Percentiles rank a stretch among this genome's conserved stretches.
phyloP scores from a whole-genome alignment of 768 basidiomycete species.

The Boletus edulis region DNA sequence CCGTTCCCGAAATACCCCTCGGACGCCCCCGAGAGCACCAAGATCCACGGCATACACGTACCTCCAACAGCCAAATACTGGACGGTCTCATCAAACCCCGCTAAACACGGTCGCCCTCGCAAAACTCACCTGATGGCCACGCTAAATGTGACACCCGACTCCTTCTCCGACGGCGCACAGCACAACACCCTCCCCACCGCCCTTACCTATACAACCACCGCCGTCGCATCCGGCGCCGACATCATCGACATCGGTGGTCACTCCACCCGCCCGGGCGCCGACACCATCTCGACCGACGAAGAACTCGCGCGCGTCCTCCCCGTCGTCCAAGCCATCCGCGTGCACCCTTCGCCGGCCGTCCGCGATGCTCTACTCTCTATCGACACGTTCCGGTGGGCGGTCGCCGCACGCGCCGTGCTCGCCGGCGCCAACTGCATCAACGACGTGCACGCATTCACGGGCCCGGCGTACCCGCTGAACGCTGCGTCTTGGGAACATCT shows the following conservation, averaged over 20 bases:
- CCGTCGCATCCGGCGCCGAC: conserved; percentile 58
- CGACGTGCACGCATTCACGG: conserved; percentile 83
- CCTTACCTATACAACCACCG: conserved; percentile 46
- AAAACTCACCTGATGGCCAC: conserved; percentile 86
- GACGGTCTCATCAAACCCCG: conserved; percentile 20
- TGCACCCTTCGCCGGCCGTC: conserved; percentile 19
- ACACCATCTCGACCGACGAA: conserved; percentile 60
- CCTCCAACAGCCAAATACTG: conserved; percentile 26
- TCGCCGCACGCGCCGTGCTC: conserved; percentile 44
- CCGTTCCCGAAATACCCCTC: conserved; percentile 65
- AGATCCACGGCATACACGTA: conserved; percentile 6
- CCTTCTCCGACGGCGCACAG: background rate
- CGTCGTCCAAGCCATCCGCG: conserved; percentile 58
- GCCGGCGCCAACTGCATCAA: conserved; percentile 88
- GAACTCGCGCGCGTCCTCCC: conserved; percentile 75
- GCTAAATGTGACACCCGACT: conserved; percentile 34
- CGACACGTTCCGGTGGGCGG: conserved; percentile 27
- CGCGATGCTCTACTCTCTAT: conserved; percentile 20
- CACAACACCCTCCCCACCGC: conserved; percentile 47
- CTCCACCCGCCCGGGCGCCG: conserved; percentile 84
- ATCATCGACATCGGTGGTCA: conserved; percentile 94
- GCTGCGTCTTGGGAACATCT: conserved; percentile 39
- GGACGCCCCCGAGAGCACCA: conserved; percentile 3
- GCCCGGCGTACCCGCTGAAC: conserved; percentile 46
- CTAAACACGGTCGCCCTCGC: conserved; percentile 13